Evolutionary conservation across 768 basidiomycete species (phyloP), one percentile per base, ranked within the genome.

Genomic region (Crassisporium funariophilum): DNA sequence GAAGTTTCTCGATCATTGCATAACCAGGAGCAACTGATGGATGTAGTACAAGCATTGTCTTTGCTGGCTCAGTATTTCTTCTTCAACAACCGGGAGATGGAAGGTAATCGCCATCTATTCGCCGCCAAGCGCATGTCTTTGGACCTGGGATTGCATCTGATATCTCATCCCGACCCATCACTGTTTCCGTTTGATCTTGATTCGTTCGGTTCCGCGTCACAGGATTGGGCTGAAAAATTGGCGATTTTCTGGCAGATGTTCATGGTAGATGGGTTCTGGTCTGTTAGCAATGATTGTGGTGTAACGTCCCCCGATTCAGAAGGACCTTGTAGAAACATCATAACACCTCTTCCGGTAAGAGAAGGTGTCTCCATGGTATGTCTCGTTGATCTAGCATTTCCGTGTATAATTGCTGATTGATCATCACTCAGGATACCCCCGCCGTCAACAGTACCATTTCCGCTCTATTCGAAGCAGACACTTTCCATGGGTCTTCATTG

Each of bases 181-280:
- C 53, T 42, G 20, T 56, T 48, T 24, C 53, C 54, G 27, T 57
- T 56, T 33, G 53, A 54, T 20, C 49, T 54, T 23, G 49, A 43
- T 25, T 23, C 41, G 17, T 37, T 51, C 20, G 50, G 46, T 31
- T 50, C 34, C 6, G 39, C 46, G 15, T 69, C 75, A 1, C 58
- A 60, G 13, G 73, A 79, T 56, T 58, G 63, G 17, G 59, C 66
- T 23, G 77, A 84, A 48, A 69, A 76, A 22, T 68, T 81, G 16
- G 65, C 74, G 4, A 72, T 76, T 6, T 82, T 83, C 60, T 84
- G 82, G 82, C 78, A 82, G 61, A 72, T 81, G 15, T 83, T 79
- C 55, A 74, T 75, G 61, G 71, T 83, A n/a, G 82, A 84, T 53
- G 71, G 81, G 20, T 76, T 75, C 22, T 83, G 82, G 80, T 73